Base-by-base conservation (phyloP, 1,284 basidiomycete genomes). In the Naganishia albida region DNA sequence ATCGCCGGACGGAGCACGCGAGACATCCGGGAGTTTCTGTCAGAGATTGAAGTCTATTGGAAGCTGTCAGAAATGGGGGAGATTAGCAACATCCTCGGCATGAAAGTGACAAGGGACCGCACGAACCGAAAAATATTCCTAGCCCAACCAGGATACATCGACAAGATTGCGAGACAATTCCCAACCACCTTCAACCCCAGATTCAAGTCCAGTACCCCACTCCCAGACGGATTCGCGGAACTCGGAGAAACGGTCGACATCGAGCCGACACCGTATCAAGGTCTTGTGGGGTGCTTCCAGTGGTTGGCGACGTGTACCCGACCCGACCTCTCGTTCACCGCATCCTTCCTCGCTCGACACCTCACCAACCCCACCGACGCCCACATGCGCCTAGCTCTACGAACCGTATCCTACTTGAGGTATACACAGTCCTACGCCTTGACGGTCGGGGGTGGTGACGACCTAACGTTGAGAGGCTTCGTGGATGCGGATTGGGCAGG, bases 311-410 rank as follows among this genome's bases (percentile, higher is more conserved):
- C 69, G 1, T 68, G 70, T 30, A 53, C 69, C 1, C 48, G 70
- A 16, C 71, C 72, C 3, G 71, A 74, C 50, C 40, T 72, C 3
- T 26, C 67, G 10, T 65, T 65, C 67, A 68, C 72, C 4, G 70
- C 70, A 2, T 12, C 50, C 18, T 23, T 69, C 46, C 40, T 72
- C 38, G 56, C 54, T 1, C 42, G 69, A 10, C 70, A 52, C 62
- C 60, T 73, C 50, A 62, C 44, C n/a, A 48, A 48, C n/a, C 44
- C n/a, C 44, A 48, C 44, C n/a, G 44, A 48, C n/a, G n/a, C n/a
- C n/a, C 44, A 18, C 20, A 23, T 48, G n/a, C 44, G 10, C n/a
- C 25, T 48, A 8, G 44, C 44, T 25, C 44, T 48, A 16, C 44
- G 44, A 20, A 48, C 44, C n/a, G 44, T 20, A n/a, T 48, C 44